Percentiles rank a stretch among this genome's conserved stretches.
Conservation (phyloP, 2,329 filamentous ascomycete genomes). For the Epichloe baconii region DNA sequence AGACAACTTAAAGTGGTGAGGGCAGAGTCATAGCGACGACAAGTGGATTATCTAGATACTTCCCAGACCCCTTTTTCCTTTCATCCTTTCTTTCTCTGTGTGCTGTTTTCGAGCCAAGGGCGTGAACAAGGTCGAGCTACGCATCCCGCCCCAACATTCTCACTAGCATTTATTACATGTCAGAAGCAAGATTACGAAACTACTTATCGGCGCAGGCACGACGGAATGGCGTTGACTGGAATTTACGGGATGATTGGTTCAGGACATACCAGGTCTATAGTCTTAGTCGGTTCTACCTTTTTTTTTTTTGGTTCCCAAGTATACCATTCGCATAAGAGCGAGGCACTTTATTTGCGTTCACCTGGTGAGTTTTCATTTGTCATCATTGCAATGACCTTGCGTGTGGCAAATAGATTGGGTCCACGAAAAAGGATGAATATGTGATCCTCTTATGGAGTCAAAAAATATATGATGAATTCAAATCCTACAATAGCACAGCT, state of each 20-base stretch:
- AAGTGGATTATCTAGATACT: neutral
- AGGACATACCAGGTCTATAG: neutral
- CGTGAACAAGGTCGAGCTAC: neutral
- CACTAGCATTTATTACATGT: neutral
- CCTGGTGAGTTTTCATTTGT: neutral
- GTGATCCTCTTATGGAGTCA: too few species aligned
- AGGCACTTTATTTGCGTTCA: neutral
- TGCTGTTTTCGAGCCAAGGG: neutral
- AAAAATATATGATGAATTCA: too few species aligned
- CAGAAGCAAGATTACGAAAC: neutral
- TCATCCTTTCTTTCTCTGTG: neutral
- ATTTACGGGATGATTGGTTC: neutral
- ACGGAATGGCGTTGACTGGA: neutral
- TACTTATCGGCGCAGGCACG: neutral
- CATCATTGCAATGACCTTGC: neutral
- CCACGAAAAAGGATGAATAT: too few species aligned
- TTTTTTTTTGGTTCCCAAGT: neutral
- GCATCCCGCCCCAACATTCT: neutral
- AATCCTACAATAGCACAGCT: neutral
- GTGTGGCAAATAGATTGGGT: too few species aligned
- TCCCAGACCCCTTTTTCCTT: neutral
- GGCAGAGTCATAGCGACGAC: conserved; percentile 1
- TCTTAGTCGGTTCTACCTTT: neutral
- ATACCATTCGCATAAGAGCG: neutral
- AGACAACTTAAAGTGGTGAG: conserved; percentile 27